Percentiles rank a stretch among this genome's conserved stretches.
Evolutionary conservation across 2,329 filamentous ascomycete species (phyloP).

Genomic region (Neurospora sp.): DNA sequence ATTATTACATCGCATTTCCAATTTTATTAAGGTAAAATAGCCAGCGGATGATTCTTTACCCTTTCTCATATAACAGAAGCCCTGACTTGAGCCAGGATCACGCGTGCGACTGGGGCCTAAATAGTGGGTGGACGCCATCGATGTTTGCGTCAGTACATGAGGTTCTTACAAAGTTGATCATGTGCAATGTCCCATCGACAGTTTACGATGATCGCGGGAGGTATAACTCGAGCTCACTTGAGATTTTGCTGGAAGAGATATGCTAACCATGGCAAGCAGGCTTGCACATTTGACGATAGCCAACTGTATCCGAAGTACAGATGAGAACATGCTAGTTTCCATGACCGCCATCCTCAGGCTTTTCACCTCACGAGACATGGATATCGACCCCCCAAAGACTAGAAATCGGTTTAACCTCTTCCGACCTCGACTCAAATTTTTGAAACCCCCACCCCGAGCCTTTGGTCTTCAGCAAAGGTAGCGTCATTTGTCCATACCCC

Average conservation of each 20-base stretch:
- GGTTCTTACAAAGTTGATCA: not conserved
- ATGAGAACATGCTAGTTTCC: not conserved
- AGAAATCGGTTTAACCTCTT: not conserved
- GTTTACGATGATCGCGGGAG: not conserved
- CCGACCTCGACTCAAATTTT: not conserved
- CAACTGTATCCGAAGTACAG: not conserved
- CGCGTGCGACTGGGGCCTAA: not conserved
- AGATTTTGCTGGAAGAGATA: too few relatives aligned
- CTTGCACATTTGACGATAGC: not conserved
- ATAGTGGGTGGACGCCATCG: not conserved
- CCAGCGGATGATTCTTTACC: not conserved
- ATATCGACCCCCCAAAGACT: not conserved
- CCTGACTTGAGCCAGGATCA: not conserved
- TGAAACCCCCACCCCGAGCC: not conserved
- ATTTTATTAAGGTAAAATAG: not conserved
- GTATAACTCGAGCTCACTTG: not conserved
- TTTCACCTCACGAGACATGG: not conserved
- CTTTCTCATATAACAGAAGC: not conserved
- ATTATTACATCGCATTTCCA: not conserved
- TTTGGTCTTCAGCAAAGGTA: not conserved
- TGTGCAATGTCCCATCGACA: not conserved
- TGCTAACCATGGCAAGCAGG: not conserved
- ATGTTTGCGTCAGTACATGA: not conserved
- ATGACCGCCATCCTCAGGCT: not conserved
- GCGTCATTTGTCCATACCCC: not conserved